Conservation (phyloP, 495 filamentous ascomycete species). For the Chlorociboria aeruginascens region DNA sequence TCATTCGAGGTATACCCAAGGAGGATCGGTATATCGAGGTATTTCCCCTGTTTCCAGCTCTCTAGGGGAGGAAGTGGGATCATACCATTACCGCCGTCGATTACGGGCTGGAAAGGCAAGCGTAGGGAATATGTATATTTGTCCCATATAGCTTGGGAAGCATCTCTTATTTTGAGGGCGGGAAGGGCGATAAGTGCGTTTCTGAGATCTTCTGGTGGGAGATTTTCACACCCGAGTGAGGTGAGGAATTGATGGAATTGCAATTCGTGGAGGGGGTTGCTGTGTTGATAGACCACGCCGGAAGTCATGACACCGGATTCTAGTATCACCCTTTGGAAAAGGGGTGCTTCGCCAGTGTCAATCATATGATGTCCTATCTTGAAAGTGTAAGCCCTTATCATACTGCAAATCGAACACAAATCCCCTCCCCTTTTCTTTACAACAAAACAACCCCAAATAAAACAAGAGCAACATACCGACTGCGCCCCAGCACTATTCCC, state of each 20-base stretch:
- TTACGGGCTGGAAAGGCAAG: conserved; percentile 59
- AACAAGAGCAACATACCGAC: conserved; percentile 10
- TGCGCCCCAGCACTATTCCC: conserved; percentile 56
- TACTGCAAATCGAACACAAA: no score
- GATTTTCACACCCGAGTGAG: conserved; percentile 26
- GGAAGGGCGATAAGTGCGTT: conserved; percentile 38
- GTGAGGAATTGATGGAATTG: conserved; percentile 48
- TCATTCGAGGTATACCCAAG: conserved; percentile 58
- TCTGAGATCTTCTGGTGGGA: conserved; percentile 34
- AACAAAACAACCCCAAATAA: no score
- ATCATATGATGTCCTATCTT: conserved; percentile 56
- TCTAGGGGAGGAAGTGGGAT: conserved; percentile 44
- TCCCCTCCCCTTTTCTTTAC: no score
- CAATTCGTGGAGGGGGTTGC: conserved; percentile 42
- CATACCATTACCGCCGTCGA: conserved; percentile 40
- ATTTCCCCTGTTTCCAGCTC: conserved; percentile 38
- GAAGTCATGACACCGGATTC: conserved; percentile 52
- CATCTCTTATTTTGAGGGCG: conserved; percentile 30
- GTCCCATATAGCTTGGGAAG: conserved; percentile 39
- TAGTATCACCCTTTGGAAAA: conserved; percentile 52
- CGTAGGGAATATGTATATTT: conserved; percentile 41
- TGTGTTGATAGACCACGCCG: conserved; percentile 43
- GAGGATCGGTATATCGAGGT: conserved; percentile 47
- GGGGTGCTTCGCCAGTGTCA: conserved; percentile 24
- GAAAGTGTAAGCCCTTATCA: neutral